These are phyloP conservation scores for Colletotrichum sp. DNA, from an alignment of 2,329 filamentous ascomycete species.

Conservation along the genomic window DNA sequence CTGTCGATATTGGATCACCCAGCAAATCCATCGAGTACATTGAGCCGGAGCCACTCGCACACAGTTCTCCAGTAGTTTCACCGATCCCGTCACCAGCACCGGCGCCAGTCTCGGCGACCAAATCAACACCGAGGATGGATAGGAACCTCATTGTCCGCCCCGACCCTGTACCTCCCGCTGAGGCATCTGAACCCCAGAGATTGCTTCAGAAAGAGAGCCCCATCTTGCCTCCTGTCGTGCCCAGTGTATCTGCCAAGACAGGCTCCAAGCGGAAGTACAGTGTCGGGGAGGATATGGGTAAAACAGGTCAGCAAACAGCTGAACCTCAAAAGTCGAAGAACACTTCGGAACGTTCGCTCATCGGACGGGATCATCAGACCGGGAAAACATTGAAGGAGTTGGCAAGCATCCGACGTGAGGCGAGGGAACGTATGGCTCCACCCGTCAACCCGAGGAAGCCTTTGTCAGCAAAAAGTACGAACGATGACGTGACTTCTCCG, in stretches of 20 bases:
- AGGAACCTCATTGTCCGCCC: constrained; percentile 6
- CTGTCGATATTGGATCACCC: constrained; percentile 58
- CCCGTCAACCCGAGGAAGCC: constrained; percentile 47
- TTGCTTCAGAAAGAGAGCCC: neutral
- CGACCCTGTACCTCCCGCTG: neutral
- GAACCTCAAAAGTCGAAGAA: constrained; percentile 32
- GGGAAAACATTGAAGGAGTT: constrained; percentile 54
- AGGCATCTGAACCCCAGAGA: neutral
- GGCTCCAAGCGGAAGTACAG: constrained; percentile 65
- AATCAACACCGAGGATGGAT: neutral
- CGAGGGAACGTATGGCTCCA: constrained; percentile 34
- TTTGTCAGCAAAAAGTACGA: constrained; percentile 63
- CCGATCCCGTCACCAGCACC: neutral
- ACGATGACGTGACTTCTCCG: constrained; percentile 63
- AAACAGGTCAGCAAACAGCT: constrained; percentile 24
- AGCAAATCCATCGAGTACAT: constrained; percentile 23
- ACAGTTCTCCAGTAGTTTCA: neutral
- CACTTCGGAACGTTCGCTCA: constrained; percentile 24
- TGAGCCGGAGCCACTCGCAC: neutral
- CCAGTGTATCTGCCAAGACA: constrained; percentile 38
- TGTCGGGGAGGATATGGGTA: constrained; percentile 55
- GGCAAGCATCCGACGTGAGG: constrained; percentile 46
- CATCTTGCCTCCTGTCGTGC: neutral
- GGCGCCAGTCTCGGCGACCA: neutral
- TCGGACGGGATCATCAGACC: constrained; percentile 31